These are phyloP conservation scores for Kodamaea ohmeri DNA, from an alignment of 1,139 yeast species.

Conservation along the genomic window DNA sequence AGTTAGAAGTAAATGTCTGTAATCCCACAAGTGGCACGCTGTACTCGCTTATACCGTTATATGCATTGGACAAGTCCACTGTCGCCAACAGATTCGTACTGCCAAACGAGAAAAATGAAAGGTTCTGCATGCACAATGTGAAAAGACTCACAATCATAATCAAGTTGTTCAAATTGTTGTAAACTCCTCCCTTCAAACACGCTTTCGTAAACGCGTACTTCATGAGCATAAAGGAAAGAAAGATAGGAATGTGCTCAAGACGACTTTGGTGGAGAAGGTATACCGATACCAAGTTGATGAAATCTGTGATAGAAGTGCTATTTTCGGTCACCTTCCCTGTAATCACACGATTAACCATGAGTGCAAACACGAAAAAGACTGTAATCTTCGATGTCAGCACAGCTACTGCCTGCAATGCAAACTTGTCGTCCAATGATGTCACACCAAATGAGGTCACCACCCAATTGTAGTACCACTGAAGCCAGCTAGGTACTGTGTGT, in stretches of 20 bases:
- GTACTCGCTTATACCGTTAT: conserved; percentile 77
- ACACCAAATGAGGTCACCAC: conserved; percentile 24
- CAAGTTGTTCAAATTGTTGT: conserved; percentile 21
- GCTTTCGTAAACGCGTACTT: conserved; percentile 25
- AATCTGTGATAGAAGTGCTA: conserved; percentile 37
- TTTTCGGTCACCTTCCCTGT: conserved; percentile 26
- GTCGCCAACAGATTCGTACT: conserved; percentile 92
- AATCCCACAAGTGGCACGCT: conserved; percentile 72
- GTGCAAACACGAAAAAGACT: conserved; percentile 20
- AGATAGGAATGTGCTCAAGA: conserved; percentile 67
- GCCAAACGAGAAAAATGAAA: conserved; percentile 83
- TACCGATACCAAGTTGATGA: conserved; percentile 46
- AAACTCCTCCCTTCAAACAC: conserved; percentile 5
- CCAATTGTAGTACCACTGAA: conserved; percentile 32
- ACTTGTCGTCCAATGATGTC: conserved; percentile 19
- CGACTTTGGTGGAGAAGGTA: conserved; percentile 71
- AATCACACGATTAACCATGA: conserved; percentile 26
- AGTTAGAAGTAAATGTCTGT: conserved; percentile 77
- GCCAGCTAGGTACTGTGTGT: conserved; percentile 41
- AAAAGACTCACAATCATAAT: conserved; percentile 24
- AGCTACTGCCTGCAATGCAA: conserved; percentile 26
- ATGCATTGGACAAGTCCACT: conserved; percentile 85
- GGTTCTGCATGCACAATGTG: conserved; percentile 54
- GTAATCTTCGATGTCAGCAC: conserved; percentile 28
- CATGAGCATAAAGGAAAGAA: conserved; percentile 46